phyloP scores from a whole-genome alignment of 768 basidiomycete species.

The Tylopilus balloui region DNA sequence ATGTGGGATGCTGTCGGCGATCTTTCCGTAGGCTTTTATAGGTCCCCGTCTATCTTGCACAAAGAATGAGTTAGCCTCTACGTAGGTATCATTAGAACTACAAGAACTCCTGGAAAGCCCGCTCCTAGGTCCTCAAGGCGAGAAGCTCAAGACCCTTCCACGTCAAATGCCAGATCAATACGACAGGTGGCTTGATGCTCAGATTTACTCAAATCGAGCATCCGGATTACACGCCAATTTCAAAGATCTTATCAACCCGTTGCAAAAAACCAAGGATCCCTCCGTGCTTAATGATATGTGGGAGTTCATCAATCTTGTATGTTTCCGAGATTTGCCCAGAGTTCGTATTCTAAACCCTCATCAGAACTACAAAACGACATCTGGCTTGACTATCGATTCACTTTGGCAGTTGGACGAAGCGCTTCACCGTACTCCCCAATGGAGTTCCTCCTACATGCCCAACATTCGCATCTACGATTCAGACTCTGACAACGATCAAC shows the following conservation, averaged over 20 bases:
- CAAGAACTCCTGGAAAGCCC: slow-evolving; percentile 61
- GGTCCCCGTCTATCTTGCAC: slow-evolving; percentile 12
- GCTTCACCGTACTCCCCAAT: slow-evolving; percentile 52
- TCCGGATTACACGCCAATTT: slow-evolving; percentile 46
- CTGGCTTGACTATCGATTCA: slow-evolving; percentile 53
- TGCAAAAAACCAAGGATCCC: slow-evolving; percentile 50
- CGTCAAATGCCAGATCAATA: slow-evolving; percentile 58
- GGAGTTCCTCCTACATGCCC: slow-evolving; percentile 43
- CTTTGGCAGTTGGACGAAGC: slow-evolving; percentile 61
- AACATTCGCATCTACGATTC: slow-evolving; percentile 16
- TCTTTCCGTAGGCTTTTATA: slow-evolving; percentile 65
- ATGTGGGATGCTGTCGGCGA: slow-evolving; percentile 83
- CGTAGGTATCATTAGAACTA: slow-evolving; percentile 60
- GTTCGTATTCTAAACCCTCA: slow-evolving; percentile 7
- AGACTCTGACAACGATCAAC: slow-evolving; percentile 27
- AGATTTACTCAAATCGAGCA: slow-evolving; percentile 56
- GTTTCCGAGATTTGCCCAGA: slow-evolving; percentile 12
- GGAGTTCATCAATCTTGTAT: slow-evolving; percentile 56
- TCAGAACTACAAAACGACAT: slow-evolving; percentile 55
- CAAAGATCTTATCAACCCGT: slow-evolving; percentile 54
- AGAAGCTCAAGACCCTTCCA: slow-evolving; percentile 45
- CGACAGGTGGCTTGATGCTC: slow-evolving; percentile 66
- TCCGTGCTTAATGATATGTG: slow-evolving; percentile 57
- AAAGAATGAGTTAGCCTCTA: not conserved
- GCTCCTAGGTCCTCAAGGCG: slow-evolving; percentile 52